Evolutionary conservation across 2,329 filamentous ascomycete genomes (phyloP).

Genomic region (Dendrostoma leiphaemia): DNA sequence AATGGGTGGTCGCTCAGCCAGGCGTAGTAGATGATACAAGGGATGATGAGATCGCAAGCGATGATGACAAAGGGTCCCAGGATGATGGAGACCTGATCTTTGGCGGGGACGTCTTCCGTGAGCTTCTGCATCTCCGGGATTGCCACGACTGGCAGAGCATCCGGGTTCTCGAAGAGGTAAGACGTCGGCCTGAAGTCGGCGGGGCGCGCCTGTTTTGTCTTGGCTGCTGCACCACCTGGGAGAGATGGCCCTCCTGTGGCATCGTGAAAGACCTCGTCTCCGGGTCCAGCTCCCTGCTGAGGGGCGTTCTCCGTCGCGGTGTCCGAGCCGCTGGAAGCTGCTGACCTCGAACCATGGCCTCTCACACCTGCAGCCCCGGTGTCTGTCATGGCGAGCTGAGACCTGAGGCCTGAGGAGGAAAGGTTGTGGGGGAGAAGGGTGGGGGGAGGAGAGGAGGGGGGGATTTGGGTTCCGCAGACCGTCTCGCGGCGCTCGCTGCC

Average conservation of each 20-base stretch:
- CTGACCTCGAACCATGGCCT: background rate
- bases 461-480: too few relatives aligned
- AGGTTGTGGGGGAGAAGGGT: too few relatives aligned
- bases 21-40: constrained; percentile 17
- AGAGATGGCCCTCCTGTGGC: background rate
- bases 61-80: constrained; percentile 14
- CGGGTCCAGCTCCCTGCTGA: background rate
- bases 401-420: too few relatives aligned
- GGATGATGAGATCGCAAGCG: constrained; percentile 13
- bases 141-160: background rate
- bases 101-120: constrained; percentile 4
- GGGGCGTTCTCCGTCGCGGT: background rate
- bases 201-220: background rate
- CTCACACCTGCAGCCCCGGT: too few relatives aligned
- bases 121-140: constrained; percentile 12
- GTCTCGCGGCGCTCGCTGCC: too few relatives aligned
- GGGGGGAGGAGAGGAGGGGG: too few relatives aligned
- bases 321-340: background rate
- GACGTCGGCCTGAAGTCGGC: constrained; percentile 1
- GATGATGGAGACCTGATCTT: constrained; percentile 11
- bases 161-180: constrained; percentile 11
- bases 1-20: background rate
- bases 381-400: too few relatives aligned
- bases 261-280: background rate
- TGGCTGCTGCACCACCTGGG: background rate